Base-by-base conservation (phyloP, 208 protist species). In the Crithidia acanthocephali region DNA sequence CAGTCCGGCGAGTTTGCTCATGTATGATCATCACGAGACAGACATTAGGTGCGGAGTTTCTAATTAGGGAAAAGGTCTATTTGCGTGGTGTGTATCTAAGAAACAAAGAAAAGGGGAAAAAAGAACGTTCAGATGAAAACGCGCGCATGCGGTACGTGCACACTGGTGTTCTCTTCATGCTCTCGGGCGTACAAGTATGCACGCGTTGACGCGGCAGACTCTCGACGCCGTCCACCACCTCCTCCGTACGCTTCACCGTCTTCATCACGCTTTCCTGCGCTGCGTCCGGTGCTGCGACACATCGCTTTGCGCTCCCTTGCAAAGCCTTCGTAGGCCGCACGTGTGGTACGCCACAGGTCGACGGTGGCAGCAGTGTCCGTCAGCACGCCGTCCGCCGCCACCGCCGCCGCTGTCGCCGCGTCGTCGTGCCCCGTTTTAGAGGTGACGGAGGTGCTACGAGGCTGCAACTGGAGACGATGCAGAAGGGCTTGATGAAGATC, bases 401-500 rank as follows among this genome's bases (percentile, higher is more conserved):
- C 33, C 11, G 5, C 35, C 11, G 5, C 35, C 11, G 35, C 35
- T n/a, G n/a, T n/a, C 3, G 6, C 10, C 2, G 28, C 52, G 37
- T 22, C 16, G 20, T 22, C 45, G 18, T 22, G 7, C 45, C 20
- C 20, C 45, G 9, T 13, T 13, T 42, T 13, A 13, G 37, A 42
- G 13, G 37, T 42, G 9, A 28, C 28, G 22, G 52, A 20, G 2
- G 28, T 11, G 9, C 6, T 25, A 16, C 55, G 33, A 2, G 28
- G 27, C 15, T 27, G 61, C 20, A 27, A 25, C 33, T 68, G 52
- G 1, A 75, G 51, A 3, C 44, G 44, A 27, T 45, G 9, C 37
- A 44, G 30, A 3, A 75, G 53, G 0, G 3, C 40, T 2, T 68
- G 23, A 42, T 75, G 61, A 4, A 75, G 22, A 22, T 75, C 70